Evolutionary conservation across 2,329 filamentous ascomycete genomes (phyloP).

Genomic region (Xylariaceae sp.): DNA sequence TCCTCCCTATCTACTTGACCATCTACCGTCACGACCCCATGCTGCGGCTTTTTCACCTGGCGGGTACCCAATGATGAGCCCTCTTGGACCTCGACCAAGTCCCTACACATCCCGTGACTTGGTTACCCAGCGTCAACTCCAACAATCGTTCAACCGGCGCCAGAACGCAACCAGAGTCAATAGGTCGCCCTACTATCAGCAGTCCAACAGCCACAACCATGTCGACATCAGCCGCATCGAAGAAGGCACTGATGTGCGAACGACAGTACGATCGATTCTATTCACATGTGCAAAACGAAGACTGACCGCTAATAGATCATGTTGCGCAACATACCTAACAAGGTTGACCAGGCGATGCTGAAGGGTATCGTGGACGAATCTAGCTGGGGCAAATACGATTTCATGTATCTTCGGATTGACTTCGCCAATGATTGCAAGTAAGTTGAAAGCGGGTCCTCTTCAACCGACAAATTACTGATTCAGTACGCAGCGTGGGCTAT

Average conservation of each 20-base stretch:
- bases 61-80: conserved; percentile 26
- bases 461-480: conserved; percentile 25
- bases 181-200: conserved; percentile 44
- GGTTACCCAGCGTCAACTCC: conserved; percentile 36
- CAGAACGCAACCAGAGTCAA: conserved; percentile 46
- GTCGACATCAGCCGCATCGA: conserved; percentile 59
- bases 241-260: conserved; percentile 68
- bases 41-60: conserved; percentile 24
- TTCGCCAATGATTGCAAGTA: conserved; percentile 82
- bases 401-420: conserved; percentile 90
- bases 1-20: conserved; percentile 33
- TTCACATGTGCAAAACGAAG: background rate
- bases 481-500: conserved; percentile 72
- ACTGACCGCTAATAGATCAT: conserved; percentile 61
- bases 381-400: conserved; percentile 82
- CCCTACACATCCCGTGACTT: conserved; percentile 32
- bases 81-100: conserved; percentile 21
- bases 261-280: conserved; percentile 55
- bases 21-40: conserved; percentile 28
- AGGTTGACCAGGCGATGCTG: conserved; percentile 72
- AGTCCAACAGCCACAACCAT: conserved; percentile 54
- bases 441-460: conserved; percentile 28
- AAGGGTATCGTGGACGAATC: conserved; percentile 76
- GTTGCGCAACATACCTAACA: conserved; percentile 92
- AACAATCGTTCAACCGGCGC: conserved; percentile 38